phyloP scores from a whole-genome alignment of 176 grass and related monocot species.

The Avena atlantica region DNA sequence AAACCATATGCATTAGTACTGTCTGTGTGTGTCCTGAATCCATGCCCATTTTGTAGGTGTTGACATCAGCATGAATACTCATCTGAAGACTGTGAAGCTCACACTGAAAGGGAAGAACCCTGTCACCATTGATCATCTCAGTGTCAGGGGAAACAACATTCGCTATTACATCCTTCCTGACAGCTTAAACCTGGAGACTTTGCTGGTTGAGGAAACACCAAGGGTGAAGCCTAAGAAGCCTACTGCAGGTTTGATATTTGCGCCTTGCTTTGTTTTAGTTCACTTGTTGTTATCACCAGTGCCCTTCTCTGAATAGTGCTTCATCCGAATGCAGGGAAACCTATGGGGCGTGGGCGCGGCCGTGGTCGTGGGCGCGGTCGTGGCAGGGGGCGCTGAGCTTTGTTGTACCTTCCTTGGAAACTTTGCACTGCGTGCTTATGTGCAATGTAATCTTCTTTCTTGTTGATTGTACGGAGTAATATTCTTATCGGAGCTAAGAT shows the following conservation, averaged over 20 bases:
- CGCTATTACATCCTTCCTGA: conserved; percentile 84
- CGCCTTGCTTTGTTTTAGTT: not conserved
- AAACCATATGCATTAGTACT: not conserved
- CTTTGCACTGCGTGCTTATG: conserved; percentile 28
- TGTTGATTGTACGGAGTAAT: conserved; percentile 33
- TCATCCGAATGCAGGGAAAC: conserved; percentile 59
- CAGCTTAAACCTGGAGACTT: conserved; percentile 79
- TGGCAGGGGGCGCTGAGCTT: conserved; percentile 58
- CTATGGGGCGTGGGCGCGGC: conserved; percentile 70
- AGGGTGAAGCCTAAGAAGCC: conserved; percentile 80
- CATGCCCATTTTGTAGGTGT: conserved; percentile 48
- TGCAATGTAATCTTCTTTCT: conserved; percentile 47
- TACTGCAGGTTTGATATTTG: conserved; percentile 57
- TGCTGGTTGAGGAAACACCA: conserved; percentile 81
- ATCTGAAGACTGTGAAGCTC: conserved; percentile 81
- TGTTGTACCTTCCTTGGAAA: conserved; percentile 43
- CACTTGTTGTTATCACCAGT: not conserved
- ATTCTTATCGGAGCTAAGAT: not conserved
- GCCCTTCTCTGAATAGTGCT: not conserved
- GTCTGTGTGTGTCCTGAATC: conserved; percentile 20
- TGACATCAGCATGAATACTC: conserved; percentile 89
- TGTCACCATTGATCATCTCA: conserved; percentile 76
- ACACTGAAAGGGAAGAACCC: conserved; percentile 72
- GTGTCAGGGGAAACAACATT: conserved; percentile 80
- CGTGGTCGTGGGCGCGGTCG: conserved; percentile 75